Conservation (phyloP, 805 yeast genomes). For the Lipomyces orientalis region DNA sequence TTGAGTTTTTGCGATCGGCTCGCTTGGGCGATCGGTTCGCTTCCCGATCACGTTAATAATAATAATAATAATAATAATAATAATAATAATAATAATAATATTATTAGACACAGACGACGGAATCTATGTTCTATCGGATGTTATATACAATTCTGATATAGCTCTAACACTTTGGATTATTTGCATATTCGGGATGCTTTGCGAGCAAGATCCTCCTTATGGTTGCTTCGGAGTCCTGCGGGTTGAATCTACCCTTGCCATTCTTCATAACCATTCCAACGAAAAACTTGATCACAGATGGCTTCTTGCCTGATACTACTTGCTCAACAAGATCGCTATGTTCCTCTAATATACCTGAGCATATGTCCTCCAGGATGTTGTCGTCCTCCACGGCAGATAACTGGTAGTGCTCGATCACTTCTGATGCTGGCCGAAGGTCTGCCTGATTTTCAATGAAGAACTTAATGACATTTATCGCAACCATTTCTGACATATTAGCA, state of each 20-base stretch:
- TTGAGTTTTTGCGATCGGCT: too few species aligned
- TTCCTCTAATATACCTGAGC: constrained; percentile 53
- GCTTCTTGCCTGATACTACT: constrained; percentile 62
- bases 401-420: constrained; percentile 58
- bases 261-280: constrained; percentile 85
- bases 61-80: too few species aligned
- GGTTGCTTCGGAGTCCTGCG: constrained; percentile 42
- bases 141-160: not conserved
- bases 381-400: constrained; percentile 46
- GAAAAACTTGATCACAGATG: constrained; percentile 71
- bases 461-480: constrained; percentile 60
- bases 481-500: constrained; percentile 55
- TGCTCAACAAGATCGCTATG: constrained; percentile 63
- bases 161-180: not conserved
- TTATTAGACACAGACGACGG: too few species aligned
- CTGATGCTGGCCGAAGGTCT: constrained; percentile 43
- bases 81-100: too few species aligned
- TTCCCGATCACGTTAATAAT: too few species aligned
- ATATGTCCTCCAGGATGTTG: constrained; percentile 51
- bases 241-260: constrained; percentile 65
- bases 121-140: not conserved
- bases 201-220: constrained; percentile 34
- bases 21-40: too few species aligned
- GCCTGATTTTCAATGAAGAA: constrained; percentile 51
- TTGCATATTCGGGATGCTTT: constrained; percentile 1